Conservation (phyloP, 2,329 filamentous ascomycete species). For the Aspergillus flavus region DNA sequence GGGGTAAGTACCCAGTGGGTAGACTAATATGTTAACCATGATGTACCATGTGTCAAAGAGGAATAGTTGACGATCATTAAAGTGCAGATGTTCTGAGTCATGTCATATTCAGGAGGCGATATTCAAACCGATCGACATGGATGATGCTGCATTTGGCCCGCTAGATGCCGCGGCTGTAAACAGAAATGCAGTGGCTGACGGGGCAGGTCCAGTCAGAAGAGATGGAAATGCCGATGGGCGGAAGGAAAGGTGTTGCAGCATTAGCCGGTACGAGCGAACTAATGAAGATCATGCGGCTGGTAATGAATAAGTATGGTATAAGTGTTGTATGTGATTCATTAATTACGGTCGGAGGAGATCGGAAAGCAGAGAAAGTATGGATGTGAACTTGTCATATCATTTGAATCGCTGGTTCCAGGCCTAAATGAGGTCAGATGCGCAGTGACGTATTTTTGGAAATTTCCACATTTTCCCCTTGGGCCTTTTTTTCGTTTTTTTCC, state of each 20-base stretch:
- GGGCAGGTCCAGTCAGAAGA: not conserved
- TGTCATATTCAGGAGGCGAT: not conserved
- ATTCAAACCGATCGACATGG: conserved; percentile 1
- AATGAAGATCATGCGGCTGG: not conserved
- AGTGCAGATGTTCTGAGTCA: not conserved
- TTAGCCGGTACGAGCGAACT: not conserved
- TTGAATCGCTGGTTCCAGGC: not conserved
- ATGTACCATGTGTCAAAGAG: not conserved
- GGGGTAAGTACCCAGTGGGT: not conserved
- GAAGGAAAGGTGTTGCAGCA: not conserved
- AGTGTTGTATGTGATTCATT: not conserved
- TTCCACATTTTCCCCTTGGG: not conserved
- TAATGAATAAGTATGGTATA: not conserved
- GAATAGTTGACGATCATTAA: not conserved
- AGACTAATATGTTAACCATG: not conserved
- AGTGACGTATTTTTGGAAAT: conserved; percentile 3
- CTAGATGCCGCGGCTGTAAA: conserved; percentile 2
- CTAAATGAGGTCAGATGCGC: not conserved
- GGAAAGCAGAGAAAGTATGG: not conserved
- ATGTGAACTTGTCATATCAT: not conserved
- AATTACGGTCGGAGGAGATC: not conserved
- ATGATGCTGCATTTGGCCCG: not conserved
- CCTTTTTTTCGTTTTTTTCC: not conserved
- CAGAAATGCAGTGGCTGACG: not conserved
- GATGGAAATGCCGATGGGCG: not conserved